These are phyloP conservation scores for Jaltomata sinuosa DNA, from an alignment of 257 asterid species.

Conservation along the genomic window DNA sequence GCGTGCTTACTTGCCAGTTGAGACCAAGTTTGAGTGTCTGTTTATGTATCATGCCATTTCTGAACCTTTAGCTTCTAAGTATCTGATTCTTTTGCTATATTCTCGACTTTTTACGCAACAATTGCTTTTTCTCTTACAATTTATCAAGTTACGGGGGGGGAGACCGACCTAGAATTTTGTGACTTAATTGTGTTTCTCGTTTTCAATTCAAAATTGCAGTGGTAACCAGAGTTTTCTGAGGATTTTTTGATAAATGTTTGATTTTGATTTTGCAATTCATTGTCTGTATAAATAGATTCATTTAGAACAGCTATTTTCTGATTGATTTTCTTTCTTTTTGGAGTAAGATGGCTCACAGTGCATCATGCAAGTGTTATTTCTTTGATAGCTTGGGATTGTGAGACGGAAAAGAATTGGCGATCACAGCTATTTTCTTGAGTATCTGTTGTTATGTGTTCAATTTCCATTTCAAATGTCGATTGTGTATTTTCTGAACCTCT, in stretches of 20 bases:
- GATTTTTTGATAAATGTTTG: not conserved
- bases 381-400: slow-evolving; percentile 50
- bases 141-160: no score
- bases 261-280: no score
- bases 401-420: slow-evolving; percentile 15
- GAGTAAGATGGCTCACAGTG: slow-evolving; percentile 50
- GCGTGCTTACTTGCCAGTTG: no score
- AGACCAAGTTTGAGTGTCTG: no score
- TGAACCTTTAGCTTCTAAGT: no score
- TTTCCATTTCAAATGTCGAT: not conserved
- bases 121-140: no score
- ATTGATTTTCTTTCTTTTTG: not conserved
- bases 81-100: no score
- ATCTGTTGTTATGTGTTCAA: not conserved
- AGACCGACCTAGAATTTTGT: no score
- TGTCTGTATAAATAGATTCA: not conserved
- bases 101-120: no score
- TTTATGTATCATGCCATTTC: no score
- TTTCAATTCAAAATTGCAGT: not conserved
- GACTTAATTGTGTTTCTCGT: not conserved
- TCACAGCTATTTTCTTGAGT: no score
- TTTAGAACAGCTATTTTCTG: not conserved
- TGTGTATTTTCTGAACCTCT: no score
- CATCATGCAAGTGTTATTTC: slow-evolving; percentile 83
- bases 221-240: not conserved